Base-by-base conservation (phyloP, 352 stramenopile genomes). In the Phytophthora pseudosyringae region DNA sequence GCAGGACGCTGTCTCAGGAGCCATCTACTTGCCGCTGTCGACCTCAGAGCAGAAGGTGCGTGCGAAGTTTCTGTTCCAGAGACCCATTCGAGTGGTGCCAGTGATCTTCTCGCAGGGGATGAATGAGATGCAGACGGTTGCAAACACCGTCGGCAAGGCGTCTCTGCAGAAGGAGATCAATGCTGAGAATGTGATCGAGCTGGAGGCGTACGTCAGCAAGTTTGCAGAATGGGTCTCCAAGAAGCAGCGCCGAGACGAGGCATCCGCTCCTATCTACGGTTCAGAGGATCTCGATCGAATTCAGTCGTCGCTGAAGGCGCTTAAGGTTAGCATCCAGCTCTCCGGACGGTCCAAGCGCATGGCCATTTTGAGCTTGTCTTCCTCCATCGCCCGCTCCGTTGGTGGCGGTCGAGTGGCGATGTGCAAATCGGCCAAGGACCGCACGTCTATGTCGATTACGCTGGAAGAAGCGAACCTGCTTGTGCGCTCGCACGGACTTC, bases 401-500 rank as follows among this genome's bases (percentile, higher is more conserved):
- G 91, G 94, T 21, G 96, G 95, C 28, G 95, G 94, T 3, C 88
- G 92, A 39, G 84, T 97, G 32, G 97, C 97, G 1, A 99, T 98
- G 81, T 99, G 97, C 78, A 99, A 99, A 70, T 98, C 85, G 45
- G 96, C 96, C 10, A 99, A 99, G 66, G 96, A 99, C 75, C 88
- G 97, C 21, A 99, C 97, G 18, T 94, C 95, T 26, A 99, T 99
- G 97, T 96, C 96, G 50, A 88, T 98, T 36, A 99, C 96, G 12
- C 94, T 98, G 25, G 97, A 99, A 69, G 81, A 95, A 66, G 85
- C 85, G 0, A 89, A 87, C 41, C 52, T 93, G 53, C 67, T 95
- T 32, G 81, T 83, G 44, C 55, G 67, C 3, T 79, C 69, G 1
- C 83, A 94, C 36, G 80, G 78, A 9, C 69, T 94, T 15, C 59